These are phyloP conservation scores for Lecanicillium sp. DNA, from an alignment of 2,329 filamentous ascomycete species.

Conservation along the genomic window DNA sequence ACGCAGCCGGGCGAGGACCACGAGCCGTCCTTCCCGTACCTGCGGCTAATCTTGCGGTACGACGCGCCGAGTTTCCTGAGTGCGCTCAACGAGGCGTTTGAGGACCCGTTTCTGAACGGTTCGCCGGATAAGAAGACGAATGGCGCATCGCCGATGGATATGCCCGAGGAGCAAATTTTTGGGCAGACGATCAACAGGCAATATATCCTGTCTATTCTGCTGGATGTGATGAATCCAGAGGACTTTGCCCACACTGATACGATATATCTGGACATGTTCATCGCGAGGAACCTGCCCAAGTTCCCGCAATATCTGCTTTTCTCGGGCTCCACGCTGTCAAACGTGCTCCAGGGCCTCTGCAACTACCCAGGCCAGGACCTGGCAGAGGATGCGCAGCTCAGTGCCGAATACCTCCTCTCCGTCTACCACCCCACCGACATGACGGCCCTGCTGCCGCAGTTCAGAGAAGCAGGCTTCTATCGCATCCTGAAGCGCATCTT, in stretches of 20 bases:
- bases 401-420: constrained; percentile 88
- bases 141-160: constrained; percentile 42
- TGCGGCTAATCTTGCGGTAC: constrained; percentile 78
- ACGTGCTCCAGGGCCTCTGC: constrained; percentile 76
- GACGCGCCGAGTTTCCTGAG: constrained; percentile 91
- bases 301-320: constrained; percentile 94
- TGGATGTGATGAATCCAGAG: constrained; percentile 78
- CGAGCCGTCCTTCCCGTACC: constrained; percentile 77
- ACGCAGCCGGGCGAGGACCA: constrained; percentile 50
- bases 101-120: constrained; percentile 88
- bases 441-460: constrained; percentile 65
- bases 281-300: constrained; percentile 91
- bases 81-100: constrained; percentile 93
- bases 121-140: constrained; percentile 57
- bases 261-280: constrained; percentile 97
- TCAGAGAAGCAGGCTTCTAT: constrained; percentile 77
- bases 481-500: constrained; percentile 89
- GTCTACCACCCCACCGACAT: constrained; percentile 87
- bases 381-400: constrained; percentile 92
- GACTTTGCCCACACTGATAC: constrained; percentile 76
- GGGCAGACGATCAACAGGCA: constrained; percentile 77
- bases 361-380: constrained; percentile 74
- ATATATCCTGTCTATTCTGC: constrained; percentile 82
- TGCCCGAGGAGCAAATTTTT: constrained; percentile 61
- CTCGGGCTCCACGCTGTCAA: constrained; percentile 76